phyloP scores from a whole-genome alignment of 495 filamentous ascomycete species.

The Astrothelium subdiscretum region DNA sequence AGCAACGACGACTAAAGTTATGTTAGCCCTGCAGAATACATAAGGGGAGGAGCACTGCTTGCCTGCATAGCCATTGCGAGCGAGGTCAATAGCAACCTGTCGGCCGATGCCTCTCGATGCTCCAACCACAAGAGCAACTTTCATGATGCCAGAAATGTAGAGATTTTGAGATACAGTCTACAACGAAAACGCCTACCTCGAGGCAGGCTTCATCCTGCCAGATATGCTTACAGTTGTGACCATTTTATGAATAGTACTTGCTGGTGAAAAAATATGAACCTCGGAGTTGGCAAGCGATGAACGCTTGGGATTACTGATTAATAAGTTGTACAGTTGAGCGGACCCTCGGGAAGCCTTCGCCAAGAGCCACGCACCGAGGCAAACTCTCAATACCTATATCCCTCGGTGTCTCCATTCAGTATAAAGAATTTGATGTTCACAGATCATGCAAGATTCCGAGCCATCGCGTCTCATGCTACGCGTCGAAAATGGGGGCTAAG shows the following conservation, averaged over 20 bases:
- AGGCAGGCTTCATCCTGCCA: background rate
- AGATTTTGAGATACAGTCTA: slow-evolving; percentile 15
- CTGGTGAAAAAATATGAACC: no score
- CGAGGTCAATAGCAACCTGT: slow-evolving; percentile 65
- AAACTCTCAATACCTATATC: no score
- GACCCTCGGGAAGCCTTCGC: no score
- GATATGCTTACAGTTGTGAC: background rate
- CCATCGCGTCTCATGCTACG: background rate
- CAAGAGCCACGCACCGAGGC: no score
- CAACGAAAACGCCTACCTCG: background rate
- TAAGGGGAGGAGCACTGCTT: slow-evolving; percentile 9
- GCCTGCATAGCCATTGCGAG: slow-evolving; percentile 60
- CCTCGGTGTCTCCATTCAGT: background rate
- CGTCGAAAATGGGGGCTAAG: slow-evolving; percentile 38
- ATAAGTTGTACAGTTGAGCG: no score
- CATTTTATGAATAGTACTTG: no score
- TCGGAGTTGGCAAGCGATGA: no score
- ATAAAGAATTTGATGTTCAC: slow-evolving; percentile 1
- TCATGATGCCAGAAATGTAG: slow-evolving; percentile 7
- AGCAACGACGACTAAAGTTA: slow-evolving; percentile 57
- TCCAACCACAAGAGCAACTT: slow-evolving; percentile 59
- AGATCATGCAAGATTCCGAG: background rate
- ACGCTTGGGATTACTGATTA: no score
- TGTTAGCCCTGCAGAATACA: background rate
- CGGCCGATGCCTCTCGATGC: slow-evolving; percentile 70